phyloP scores from a whole-genome alignment of 345 rosid genomes.

The Rhodomyrtus tomentosa region DNA sequence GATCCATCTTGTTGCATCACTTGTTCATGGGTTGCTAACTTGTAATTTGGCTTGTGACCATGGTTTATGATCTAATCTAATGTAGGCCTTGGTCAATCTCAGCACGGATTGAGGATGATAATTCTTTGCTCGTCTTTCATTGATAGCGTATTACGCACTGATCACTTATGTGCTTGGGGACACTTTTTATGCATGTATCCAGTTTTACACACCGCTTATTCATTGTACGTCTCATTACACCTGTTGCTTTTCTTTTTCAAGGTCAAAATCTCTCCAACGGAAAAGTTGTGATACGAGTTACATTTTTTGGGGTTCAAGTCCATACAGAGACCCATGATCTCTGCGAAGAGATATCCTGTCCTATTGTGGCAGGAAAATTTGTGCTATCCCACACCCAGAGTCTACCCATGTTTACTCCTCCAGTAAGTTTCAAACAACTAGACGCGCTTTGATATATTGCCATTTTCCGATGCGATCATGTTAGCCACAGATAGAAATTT shows the following conservation, averaged over 20 bases:
- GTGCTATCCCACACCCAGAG: conserved; percentile 56
- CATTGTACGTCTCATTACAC: background rate
- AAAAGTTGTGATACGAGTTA: conserved; percentile 39
- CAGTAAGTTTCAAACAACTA: conserved; percentile 18
- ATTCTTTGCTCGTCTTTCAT: background rate
- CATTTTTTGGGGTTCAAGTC: conserved; percentile 29
- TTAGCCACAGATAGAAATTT: background rate
- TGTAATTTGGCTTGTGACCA: background rate
- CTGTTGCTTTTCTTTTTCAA: background rate
- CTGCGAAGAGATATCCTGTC: conserved; percentile 50
- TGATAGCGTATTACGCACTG: background rate
- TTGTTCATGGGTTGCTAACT: background rate
- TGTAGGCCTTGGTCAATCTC: background rate
- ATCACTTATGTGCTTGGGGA: background rate
- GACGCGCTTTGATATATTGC: background rate
- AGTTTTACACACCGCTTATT: background rate
- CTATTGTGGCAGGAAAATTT: conserved; percentile 37
- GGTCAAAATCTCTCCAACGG: conserved; percentile 41
- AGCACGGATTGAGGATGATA: background rate
- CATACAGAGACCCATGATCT: conserved; percentile 45
- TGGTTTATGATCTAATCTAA: background rate
- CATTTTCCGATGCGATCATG: background rate
- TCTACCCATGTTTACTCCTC: conserved; percentile 46
- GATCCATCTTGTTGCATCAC: background rate
- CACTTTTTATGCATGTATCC: background rate